A percentile compares a stretch with the other conserved stretches of the same genome.
Evolutionary conservation across 441 rosid genomes (phyloP).

Genomic region (Flueggea neowawraea): DNA sequence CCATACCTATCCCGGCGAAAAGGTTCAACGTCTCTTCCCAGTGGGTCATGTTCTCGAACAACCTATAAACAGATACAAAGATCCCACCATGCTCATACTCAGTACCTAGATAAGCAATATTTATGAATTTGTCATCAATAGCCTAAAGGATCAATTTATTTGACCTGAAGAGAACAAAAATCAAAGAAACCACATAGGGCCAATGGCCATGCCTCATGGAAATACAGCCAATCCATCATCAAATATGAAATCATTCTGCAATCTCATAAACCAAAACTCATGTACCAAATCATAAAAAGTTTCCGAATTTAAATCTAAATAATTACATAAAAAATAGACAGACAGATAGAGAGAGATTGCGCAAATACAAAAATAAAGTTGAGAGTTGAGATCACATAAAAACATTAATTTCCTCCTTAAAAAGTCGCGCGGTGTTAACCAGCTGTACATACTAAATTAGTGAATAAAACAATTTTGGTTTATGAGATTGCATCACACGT

Average conservation of each 20-base stretch:
- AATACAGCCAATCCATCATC: slow-evolving; percentile 49
- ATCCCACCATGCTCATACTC: slow-evolving; percentile 1
- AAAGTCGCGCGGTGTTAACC: too few species aligned
- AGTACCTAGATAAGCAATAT: slow-evolving; percentile 1
- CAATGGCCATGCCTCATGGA: slow-evolving; percentile 61
- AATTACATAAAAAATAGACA: neutral
- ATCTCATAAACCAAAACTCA: slow-evolving; percentile 5
- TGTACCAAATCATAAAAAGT: too few species aligned
- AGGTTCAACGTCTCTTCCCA: slow-evolving; percentile 76
- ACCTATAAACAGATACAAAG: slow-evolving; percentile 33
- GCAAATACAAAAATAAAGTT: too few species aligned
- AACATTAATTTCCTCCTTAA: too few species aligned
- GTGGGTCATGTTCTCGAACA: slow-evolving; percentile 72
- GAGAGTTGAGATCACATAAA: too few species aligned
- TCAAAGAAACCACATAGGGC: too few species aligned
- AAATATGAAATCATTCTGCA: slow-evolving; percentile 61
- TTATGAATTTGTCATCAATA: neutral
- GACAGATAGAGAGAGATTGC: too few species aligned
- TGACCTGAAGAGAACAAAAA: too few species aligned
- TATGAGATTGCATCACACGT: too few species aligned
- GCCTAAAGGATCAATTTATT: too few species aligned
- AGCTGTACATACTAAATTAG: too few species aligned
- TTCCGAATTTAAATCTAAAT: neutral
- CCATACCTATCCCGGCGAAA: slow-evolving; percentile 67
- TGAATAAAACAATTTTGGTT: too few species aligned